Base-by-base conservation (phyloP, 768 basidiomycete species). In the Suillus decipiens region DNA sequence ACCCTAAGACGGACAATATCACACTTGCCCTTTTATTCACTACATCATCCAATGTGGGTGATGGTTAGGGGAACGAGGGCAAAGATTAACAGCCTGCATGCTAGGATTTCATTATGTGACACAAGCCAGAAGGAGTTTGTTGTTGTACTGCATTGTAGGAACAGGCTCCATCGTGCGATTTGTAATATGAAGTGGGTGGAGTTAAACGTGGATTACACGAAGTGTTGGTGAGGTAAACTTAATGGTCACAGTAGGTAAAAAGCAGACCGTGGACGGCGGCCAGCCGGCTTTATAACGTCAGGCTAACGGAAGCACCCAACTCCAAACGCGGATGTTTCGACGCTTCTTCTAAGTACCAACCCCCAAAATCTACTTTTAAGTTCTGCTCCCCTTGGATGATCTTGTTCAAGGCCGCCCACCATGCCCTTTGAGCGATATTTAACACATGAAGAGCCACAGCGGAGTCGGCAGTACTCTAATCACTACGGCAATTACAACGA, bases 21-120 rank as follows among this genome's bases (percentile, higher is more conserved):
- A 48, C 17, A 71, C 67, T 73, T 82, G 87, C 84, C 80, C 56
- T 80, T 77, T 75, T 87, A 89, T 89, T 90, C 87, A 89, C 88
- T 89, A 89, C 88, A 73, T 79, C 84, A 83, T 81, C 83, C 80
- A 71, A 73, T 70, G 66, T 85, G 84, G 83, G 74, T 80, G 82
- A 73, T 80, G 88, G 88, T 70, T 88, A 90, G 89, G 89, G 90
- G 89, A 91, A 92, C 88, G 69, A 86, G 84, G 89, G 90, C 88
- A 87, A 66, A 90, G 77, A 89, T 82, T 64, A 67, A 86, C 31
- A 12, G 15, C 39, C 56, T 57, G 17, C 17, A 41, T 57, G 56
- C 37, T 41, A 19, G 24, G 1, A 57, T 41, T 57, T 39, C 3
- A 22, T 24, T 48, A 50, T 50, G 47, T 17, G 24, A 51, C 28